phyloP scores from a whole-genome alignment of 2,329 filamentous ascomycete species.

The Aureobasidium sp. region DNA sequence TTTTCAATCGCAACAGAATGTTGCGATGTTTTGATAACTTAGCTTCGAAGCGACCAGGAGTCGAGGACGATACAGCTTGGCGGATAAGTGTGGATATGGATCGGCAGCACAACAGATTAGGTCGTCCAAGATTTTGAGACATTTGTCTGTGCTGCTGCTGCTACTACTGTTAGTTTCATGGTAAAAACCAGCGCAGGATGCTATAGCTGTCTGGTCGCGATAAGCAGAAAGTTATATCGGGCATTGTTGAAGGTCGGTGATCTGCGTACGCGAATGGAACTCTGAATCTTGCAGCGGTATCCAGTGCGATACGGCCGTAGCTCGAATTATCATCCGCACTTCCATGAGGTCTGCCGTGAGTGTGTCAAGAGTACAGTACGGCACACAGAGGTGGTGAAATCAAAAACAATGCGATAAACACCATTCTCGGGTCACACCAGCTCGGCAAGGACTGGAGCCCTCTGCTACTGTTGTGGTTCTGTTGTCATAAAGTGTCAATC shows the following conservation, averaged over 20 bases:
- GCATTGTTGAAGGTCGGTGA: background rate
- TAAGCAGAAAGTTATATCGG: background rate
- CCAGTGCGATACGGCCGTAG: background rate
- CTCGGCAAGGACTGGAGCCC: background rate
- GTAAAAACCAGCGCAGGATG: background rate
- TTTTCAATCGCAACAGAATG: background rate
- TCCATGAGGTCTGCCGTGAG: background rate
- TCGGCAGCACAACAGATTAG: conserved; percentile 8
- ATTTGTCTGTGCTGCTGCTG: conserved; percentile 1
- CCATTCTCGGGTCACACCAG: background rate
- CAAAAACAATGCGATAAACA: background rate
- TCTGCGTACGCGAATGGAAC: background rate
- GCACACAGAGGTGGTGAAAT: background rate
- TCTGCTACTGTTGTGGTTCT: background rate
- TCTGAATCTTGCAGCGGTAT: background rate
- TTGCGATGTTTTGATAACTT: background rate
- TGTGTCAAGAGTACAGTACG: background rate
- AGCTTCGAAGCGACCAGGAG: background rate
- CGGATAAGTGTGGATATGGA: background rate
- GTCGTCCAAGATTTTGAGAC: background rate
- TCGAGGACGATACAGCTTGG: conserved; percentile 1
- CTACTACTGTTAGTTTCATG: background rate
- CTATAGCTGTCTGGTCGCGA: background rate
- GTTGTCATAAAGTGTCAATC: conserved; percentile 7
- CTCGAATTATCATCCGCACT: background rate